Base-by-base conservation (phyloP, 2,329 filamentous ascomycete species). In the Chrysoporthe austroafricana region DNA sequence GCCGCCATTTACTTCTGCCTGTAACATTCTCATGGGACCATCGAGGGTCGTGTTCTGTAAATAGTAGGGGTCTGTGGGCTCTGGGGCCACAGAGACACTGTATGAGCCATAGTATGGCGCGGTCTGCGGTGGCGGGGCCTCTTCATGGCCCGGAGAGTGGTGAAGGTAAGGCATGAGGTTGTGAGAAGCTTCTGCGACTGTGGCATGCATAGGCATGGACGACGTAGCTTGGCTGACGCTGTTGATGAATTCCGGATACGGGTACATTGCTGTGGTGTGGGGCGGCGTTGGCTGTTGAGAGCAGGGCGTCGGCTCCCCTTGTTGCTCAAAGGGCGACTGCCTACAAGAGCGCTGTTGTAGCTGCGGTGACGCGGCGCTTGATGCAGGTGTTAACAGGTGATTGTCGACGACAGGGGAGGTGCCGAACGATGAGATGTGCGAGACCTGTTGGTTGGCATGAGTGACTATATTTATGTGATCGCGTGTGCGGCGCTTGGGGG, bases 311-410 rank as follows among this genome's bases (percentile, higher is more conserved):
- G 75, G 73, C 48, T 77, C 75, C n/a, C 79, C 78, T 18, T 75
- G 73, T 72, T 72, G 52, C 21, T 58, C 52, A 26, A 64, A 84
- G 39, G 68, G 62, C 16, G 68, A 65, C 58, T 69, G 68, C 52
- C 63, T 58, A 42, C 60, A 64, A 34, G 67, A 67, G 46, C 77
- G 78, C 66, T 84, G 81, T 64, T 80, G 78, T 56, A 84, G 72
- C 61, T 81, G 81, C 64, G 84, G 84, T 43, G 84, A 86, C 39
- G 77, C 80, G 66, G 79, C 77, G 60, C 78, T 78, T 59, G 85
- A 86, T n/a, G 81, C 80, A 36, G 85, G 84, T n/a, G 84, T 85
- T 61, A 85, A 76, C 66, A 86, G 77, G 71, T 75, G 70, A 73
- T 72, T 66, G 46, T 69, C 65, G n/a, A 69, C 43, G 26, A 68